Evolutionary conservation across 495 filamentous ascomycete genomes (phyloP).

Genomic region (Lentithecium fluviatile): DNA sequence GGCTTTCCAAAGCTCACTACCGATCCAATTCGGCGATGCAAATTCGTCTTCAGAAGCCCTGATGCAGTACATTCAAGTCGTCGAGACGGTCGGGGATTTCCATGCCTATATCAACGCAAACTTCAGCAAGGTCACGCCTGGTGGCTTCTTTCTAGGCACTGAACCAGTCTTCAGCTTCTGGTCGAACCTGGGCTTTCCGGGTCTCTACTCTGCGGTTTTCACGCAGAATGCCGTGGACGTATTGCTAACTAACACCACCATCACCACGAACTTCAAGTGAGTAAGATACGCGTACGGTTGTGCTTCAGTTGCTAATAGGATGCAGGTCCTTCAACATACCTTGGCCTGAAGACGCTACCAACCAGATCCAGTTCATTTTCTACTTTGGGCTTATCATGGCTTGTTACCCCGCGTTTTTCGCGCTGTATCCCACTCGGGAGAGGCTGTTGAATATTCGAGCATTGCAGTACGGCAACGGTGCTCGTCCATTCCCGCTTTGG

Average conservation of each 20-base stretch:
- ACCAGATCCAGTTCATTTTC: conserved; percentile 70
- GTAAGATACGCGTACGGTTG: not conserved
- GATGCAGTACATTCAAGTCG: conserved; percentile 49
- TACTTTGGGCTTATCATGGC: conserved; percentile 75
- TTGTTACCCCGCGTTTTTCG: conserved; percentile 78
- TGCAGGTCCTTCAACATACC: conserved; percentile 61
- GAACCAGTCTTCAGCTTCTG: conserved; percentile 64
- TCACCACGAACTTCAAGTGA: conserved; percentile 59
- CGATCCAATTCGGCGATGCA: conserved; percentile 38
- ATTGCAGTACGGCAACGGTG: conserved; percentile 47
- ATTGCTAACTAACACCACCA: conserved; percentile 62
- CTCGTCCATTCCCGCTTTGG: conserved; percentile 67
- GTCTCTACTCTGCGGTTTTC: conserved; percentile 51
- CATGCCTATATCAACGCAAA: conserved; percentile 59
- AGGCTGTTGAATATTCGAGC: conserved; percentile 47
- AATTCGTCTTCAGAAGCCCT: conserved; percentile 17
- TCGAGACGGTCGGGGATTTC: conserved; percentile 65
- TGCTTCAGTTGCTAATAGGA: not conserved
- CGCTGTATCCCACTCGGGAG: conserved; percentile 80
- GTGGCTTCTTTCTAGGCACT: conserved; percentile 71
- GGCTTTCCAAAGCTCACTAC: conserved; percentile 44
- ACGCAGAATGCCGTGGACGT: conserved; percentile 68
- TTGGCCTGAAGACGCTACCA: conserved; percentile 59
- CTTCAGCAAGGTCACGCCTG: conserved; percentile 65
- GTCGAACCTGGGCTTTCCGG: conserved; percentile 46